Evolutionary conservation across 176 grass and related monocot species (phyloP).

Genomic region (Oryza coarctata): DNA sequence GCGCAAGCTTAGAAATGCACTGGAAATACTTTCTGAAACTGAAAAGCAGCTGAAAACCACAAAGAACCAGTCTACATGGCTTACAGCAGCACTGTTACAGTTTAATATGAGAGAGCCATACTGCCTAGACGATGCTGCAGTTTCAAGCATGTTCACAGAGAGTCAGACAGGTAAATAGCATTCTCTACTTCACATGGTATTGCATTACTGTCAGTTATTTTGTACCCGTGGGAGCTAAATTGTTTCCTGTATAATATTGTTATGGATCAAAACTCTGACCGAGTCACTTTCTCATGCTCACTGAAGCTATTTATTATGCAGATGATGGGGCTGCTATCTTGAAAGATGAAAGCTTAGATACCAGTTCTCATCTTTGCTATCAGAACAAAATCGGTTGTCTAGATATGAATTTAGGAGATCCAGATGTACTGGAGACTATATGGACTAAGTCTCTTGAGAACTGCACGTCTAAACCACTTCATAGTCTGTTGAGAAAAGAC

Average conservation of each 20-base stretch:
- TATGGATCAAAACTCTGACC: background rate
- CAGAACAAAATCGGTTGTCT: conserved; percentile 48
- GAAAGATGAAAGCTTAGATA: conserved; percentile 57
- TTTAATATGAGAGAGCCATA: conserved; percentile 79
- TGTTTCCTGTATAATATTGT: background rate
- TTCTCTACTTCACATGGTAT: background rate
- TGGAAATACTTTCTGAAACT: conserved; percentile 97
- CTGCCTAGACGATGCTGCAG: conserved; percentile 44
- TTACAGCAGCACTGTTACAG: conserved; percentile 89
- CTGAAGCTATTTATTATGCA: conserved; percentile 37
- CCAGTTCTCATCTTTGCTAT: conserved; percentile 52
- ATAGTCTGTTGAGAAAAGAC: conserved; percentile 62
- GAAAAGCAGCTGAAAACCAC: conserved; percentile 91
- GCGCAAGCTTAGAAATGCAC: conserved; percentile 69
- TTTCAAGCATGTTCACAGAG: conserved; percentile 54
- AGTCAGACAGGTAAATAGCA: conserved; percentile 41
- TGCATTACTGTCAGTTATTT: background rate
- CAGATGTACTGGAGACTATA: conserved; percentile 67
- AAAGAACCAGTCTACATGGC: conserved; percentile 90
- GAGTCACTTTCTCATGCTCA: conserved; percentile 6
- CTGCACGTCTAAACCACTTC: conserved; percentile 51
- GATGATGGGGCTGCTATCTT: conserved; percentile 53
- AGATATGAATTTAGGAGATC: conserved; percentile 63
- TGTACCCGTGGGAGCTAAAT: background rate
- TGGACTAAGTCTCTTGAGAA: conserved; percentile 85